These are phyloP conservation scores for Pythium oligandrum DNA, from an alignment of 352 stramenopile species.

Conservation along the genomic window DNA sequence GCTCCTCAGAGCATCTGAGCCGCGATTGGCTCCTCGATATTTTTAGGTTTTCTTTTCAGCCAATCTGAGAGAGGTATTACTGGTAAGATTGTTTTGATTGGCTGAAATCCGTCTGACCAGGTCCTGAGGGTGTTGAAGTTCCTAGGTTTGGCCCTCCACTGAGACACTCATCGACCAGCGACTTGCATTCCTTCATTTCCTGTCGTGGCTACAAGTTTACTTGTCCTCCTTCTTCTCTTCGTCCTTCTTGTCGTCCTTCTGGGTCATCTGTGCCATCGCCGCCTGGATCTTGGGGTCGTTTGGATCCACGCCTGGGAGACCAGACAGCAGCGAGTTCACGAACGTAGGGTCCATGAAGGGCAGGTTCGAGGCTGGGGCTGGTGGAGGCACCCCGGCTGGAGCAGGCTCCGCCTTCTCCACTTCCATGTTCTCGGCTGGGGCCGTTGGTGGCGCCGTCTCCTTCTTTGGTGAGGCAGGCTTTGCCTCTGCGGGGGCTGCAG, in stretches of 20 bases:
- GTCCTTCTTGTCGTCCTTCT: conserved; percentile 79
- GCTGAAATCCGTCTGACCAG: conserved; percentile 7
- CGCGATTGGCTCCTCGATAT: no score
- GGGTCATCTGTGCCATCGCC: conserved; percentile 85
- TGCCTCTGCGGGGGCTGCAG: conserved; percentile 8
- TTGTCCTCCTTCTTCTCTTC: conserved; percentile 85
- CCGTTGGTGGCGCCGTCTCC: conserved; percentile 10
- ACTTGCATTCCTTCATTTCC: no score
- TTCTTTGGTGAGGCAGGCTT: conserved; percentile 16
- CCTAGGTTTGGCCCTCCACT: no score
- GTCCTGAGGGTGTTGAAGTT: conserved; percentile 13
- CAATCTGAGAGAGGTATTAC: background rate
- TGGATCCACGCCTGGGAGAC: conserved; percentile 85
- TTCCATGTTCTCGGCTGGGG: conserved; percentile 28
- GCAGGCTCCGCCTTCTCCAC: conserved; percentile 27
- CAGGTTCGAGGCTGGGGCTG: conserved; percentile 70
- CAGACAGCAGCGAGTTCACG: conserved; percentile 86
- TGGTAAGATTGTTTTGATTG: conserved; percentile 20
- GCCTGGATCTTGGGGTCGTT: conserved; percentile 92
- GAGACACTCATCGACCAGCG: no score
- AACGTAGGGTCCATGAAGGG: conserved; percentile 90
- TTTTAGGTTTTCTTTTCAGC: background rate
- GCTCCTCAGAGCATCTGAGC: background rate
- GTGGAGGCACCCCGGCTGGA: conserved; percentile 32
- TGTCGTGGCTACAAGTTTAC: conserved; percentile 20